phyloP scores from a whole-genome alignment of 208 protist genomes.

The Trypanosoma grayi region DNA sequence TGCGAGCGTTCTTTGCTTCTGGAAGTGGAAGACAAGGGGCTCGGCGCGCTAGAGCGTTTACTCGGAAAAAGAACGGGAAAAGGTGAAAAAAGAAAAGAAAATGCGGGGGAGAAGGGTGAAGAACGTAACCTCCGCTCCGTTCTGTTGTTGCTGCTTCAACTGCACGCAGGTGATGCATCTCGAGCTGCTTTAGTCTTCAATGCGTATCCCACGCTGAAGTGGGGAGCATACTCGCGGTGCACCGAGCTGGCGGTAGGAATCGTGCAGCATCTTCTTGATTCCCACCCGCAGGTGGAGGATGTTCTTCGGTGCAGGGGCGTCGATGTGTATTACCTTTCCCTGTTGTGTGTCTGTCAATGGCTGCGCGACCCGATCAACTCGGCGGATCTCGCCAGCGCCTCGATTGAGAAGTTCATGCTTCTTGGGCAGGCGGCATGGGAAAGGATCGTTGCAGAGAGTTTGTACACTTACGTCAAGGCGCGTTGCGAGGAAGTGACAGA shows the following conservation, averaged over 20 bases:
- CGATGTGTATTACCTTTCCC: constrained; percentile 41
- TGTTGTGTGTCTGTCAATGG: constrained; percentile 50
- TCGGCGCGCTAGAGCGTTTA: neutral
- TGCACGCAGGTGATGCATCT: constrained; percentile 11
- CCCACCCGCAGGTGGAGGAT: constrained; percentile 24
- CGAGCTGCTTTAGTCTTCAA: neutral
- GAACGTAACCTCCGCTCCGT: neutral
- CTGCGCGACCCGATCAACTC: constrained; percentile 20
- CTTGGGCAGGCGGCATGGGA: constrained; percentile 19
- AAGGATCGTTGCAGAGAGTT: constrained; percentile 11
- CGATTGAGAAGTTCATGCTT: constrained; percentile 17
- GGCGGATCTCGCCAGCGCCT: constrained; percentile 7
- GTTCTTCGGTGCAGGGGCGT: constrained; percentile 32
- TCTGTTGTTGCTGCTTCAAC: constrained; percentile 9
- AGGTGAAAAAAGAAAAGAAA: too few species aligned
- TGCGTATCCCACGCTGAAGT: neutral
- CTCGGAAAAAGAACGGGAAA: neutral
- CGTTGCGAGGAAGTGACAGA: constrained; percentile 4
- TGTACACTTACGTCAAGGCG: constrained; percentile 22
- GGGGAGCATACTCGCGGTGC: constrained; percentile 10
- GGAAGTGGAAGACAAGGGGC: neutral
- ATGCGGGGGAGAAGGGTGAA: neutral
- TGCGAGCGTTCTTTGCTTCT: neutral
- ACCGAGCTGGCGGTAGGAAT: constrained; percentile 15
- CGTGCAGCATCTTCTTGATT: constrained; percentile 8